Evolutionary conservation across 2,329 filamentous ascomycete genomes (phyloP).

Genomic region (Catunica adiposa): DNA sequence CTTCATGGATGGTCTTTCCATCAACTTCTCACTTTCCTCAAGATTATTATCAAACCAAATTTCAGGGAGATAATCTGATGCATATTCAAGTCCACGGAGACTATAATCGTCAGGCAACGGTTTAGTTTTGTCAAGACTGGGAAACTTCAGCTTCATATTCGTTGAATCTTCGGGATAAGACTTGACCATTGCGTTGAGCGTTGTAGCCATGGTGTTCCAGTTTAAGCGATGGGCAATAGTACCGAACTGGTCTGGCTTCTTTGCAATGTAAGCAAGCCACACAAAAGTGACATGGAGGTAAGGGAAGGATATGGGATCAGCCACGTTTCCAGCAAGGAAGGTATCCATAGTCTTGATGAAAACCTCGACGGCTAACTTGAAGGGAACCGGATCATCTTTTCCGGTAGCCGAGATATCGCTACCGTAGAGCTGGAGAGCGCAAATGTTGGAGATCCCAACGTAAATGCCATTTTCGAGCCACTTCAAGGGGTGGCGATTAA

Average conservation of each 20-base stretch:
- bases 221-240: slow-evolving; percentile 31
- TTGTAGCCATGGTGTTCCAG: slow-evolving; percentile 33
- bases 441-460: slow-evolving; percentile 39
- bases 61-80: slow-evolving; percentile 38
- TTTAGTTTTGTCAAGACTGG: neutral
- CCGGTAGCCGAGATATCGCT: slow-evolving; percentile 25
- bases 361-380: neutral
- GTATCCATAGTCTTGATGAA: neutral
- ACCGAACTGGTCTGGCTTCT: slow-evolving; percentile 26
- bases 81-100: slow-evolving; percentile 46
- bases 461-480: slow-evolving; percentile 39
- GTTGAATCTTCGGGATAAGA: neutral
- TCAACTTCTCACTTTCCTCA: slow-evolving; percentile 51
- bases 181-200: slow-evolving; percentile 24
- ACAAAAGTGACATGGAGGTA: slow-evolving; percentile 4
- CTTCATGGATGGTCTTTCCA: slow-evolving; percentile 28
- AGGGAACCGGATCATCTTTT: neutral
- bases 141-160: neutral
- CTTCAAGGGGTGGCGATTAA: slow-evolving; percentile 31
- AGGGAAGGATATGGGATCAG: neutral
- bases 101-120: slow-evolving; percentile 55
- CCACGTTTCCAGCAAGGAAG: neutral
- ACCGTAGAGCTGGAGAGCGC: slow-evolving; percentile 23
- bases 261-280: slow-evolving; percentile 21
- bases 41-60: slow-evolving; percentile 44